These are phyloP conservation scores for Musa troglodytarum DNA, from an alignment of 176 grass and related monocot genomes.

Conservation along the genomic window DNA sequence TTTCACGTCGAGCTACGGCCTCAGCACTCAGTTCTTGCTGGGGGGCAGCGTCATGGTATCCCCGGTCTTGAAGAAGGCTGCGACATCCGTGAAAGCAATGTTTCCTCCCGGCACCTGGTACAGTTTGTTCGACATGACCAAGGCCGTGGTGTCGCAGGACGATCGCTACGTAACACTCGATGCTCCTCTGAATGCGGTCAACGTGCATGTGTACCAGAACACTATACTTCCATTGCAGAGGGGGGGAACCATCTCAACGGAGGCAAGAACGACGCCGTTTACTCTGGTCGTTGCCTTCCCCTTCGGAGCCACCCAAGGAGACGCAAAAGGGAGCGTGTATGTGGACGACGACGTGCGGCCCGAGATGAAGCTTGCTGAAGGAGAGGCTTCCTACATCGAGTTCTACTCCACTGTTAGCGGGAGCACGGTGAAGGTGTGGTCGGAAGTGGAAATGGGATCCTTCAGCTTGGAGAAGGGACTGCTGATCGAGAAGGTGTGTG, in stretches of 20 bases:
- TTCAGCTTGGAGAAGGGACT: constrained; percentile 44
- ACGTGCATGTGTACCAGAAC: constrained; percentile 75
- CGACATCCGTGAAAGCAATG: constrained; percentile 42
- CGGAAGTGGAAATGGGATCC: constrained; percentile 45
- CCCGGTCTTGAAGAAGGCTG: constrained; percentile 54
- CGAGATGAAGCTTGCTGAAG: constrained; percentile 62
- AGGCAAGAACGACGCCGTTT: constrained; percentile 60
- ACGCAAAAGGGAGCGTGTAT: constrained; percentile 54
- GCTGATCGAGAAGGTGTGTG: constrained; percentile 62
- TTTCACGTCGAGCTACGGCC: constrained; percentile 52
- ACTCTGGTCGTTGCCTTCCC: constrained; percentile 76
- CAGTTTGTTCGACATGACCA: constrained; percentile 70
- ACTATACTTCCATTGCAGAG: constrained; percentile 79
- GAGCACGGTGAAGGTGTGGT: constrained; percentile 59
- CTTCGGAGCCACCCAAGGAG: constrained; percentile 30
- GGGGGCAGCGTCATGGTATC: constrained; percentile 78
- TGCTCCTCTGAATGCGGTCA: constrained; percentile 64
- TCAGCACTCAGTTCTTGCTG: constrained; percentile 75
- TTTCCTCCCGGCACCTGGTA: constrained; percentile 90
- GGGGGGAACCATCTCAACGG: constrained; percentile 53
- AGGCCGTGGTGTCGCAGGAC: constrained; percentile 41
- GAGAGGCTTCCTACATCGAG: constrained; percentile 52
- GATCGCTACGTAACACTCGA: constrained; percentile 27
- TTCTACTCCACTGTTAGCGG: constrained; percentile 51
- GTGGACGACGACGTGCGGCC: constrained; percentile 89